phyloP scores from a whole-genome alignment of 2,329 filamentous ascomycete species.

The Cladorrhinum sp. region DNA sequence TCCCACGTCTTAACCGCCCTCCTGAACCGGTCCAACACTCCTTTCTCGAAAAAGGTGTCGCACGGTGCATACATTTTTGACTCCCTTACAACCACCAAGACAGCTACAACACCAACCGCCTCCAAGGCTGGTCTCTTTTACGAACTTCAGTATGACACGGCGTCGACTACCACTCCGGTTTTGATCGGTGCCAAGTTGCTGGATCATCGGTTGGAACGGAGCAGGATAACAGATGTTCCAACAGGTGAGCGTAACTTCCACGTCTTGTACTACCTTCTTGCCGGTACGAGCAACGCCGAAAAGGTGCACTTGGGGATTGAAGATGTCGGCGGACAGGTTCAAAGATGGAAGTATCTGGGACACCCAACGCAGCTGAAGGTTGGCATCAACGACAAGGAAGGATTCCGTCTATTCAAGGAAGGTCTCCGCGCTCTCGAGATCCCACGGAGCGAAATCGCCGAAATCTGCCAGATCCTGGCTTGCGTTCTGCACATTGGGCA shows the following conservation, averaged over 20 bases:
- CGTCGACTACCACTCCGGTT: constrained; percentile 76
- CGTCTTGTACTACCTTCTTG: constrained; percentile 89
- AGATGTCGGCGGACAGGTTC: constrained; percentile 50
- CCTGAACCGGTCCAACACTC: constrained; percentile 86
- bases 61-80: constrained; percentile 95
- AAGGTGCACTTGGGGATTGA: constrained; percentile 76
- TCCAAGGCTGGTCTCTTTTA: constrained; percentile 95
- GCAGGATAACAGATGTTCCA: constrained; percentile 84
- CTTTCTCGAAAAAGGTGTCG: constrained; percentile 87
- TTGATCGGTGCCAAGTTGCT: constrained; percentile 92
- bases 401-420: constrained; percentile 97
- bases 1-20: constrained; percentile 84
- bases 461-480: constrained; percentile 92
- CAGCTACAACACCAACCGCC: constrained; percentile 88
- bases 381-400: constrained; percentile 91
- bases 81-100: constrained; percentile 94
- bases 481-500: constrained; percentile 96
- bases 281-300: constrained; percentile 86
- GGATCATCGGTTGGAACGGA: constrained; percentile 88
- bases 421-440: constrained; percentile 93
- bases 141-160: constrained; percentile 94
- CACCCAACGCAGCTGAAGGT: constrained; percentile 97
- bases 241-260: constrained; percentile 97
- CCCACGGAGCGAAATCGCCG: constrained; percentile 86
- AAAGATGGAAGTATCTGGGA: constrained; percentile 92